Base-by-base conservation (phyloP, 495 filamentous ascomycete genomes). In the Staphylotrichum tortipilum region DNA sequence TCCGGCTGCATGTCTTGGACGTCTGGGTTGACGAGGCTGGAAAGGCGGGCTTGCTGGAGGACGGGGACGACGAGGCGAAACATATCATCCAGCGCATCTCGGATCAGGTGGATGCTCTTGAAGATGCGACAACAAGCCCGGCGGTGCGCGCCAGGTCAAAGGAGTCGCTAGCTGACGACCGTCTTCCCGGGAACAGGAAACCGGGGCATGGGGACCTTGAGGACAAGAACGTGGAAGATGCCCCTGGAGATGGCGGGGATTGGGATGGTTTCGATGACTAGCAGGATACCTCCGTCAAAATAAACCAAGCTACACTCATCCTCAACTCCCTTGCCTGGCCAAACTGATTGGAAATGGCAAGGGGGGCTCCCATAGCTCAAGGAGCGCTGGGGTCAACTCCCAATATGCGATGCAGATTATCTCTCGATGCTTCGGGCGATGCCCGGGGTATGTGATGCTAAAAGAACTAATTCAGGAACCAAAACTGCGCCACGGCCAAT, bases 11-110 rank as follows among this genome's bases (percentile, higher is more conserved):
- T 67, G 74, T 95, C 18, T 61, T 91, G 51, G 92, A 99, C 74
- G 78, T 96, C 31, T 99, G 86, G 78, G 74, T 94, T 30, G 88
- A 94, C 65, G 88, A 92, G 70, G 64, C 85, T 50, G 86, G 88
- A 65, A 83, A 80, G 60, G 78, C 78, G 30, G 72, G 81, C 40
- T 65, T 81, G 54, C 68, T 82, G 51, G 67, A 70, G 3, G 67
- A 71, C 4, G 66, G 57, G 19, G 67, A 70, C 12, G 60, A 70
- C 42, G 62, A 58, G 23, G 64, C 63, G 23, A 33, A 11, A 37
- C 48, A 57, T 50, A 65, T 75, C 33, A 39, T 73, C 7, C 51
- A 62, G 21, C 45, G 63, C n/a, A 54, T 76, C 28, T 57, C 61
- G 18, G 53, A 47, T 9, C 50, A 66, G 22, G 63, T 75, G 1